Base-by-base conservation (phyloP, 257 asterid genomes). In the Solanum phureja region DNA sequence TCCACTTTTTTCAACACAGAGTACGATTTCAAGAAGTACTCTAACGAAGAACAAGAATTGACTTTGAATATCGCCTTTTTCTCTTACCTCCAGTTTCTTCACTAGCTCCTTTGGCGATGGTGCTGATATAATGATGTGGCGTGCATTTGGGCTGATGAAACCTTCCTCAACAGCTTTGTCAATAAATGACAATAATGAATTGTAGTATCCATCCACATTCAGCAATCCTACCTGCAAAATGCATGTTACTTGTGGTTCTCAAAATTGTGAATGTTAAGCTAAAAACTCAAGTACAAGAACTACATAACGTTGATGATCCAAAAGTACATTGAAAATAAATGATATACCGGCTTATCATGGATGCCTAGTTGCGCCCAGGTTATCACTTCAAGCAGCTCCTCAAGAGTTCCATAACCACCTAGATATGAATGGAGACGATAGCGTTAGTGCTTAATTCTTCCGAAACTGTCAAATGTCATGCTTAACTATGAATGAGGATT, bases 321-420 rank as follows among this genome's bases (percentile, higher is more conserved):
- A 37, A 42, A 71, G 71, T 69, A 86, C 40, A 18, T 33, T 4
- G 72, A 69, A 44, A 37, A 38, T 42, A 29, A 68, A 21, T 82
- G 14, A 81, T 31, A 10, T 95, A 96, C 99, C 92, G 99, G 99
- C 91, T 96, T 96, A 69, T 96, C 98, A 85, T 96, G 99, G 88
- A 96, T 96, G 49, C 99, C 99, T 40, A 96, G 98, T 88, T 96
- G 99, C 84, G 99, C 99, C 99, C 99, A 96, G 11, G 99, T 96
- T 91, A 96, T 96, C 85, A 95, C 99, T 92, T 96, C 99, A 42
- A 96, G 98, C 86, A 96, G 88, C 89, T 96, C 98, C 95, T 96
- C 99, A 64, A 96, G 94, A 62, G 99, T 96, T 83, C 99, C 99
- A 95, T 96, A 96, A 79, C 99, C 99, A 90, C 99, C 99, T 96